Percentiles rank a stretch among this genome's conserved stretches.
These are phyloP conservation scores for Pichia ethanolica DNA, from an alignment of 805 yeast genomes.

Conservation along the genomic window DNA sequence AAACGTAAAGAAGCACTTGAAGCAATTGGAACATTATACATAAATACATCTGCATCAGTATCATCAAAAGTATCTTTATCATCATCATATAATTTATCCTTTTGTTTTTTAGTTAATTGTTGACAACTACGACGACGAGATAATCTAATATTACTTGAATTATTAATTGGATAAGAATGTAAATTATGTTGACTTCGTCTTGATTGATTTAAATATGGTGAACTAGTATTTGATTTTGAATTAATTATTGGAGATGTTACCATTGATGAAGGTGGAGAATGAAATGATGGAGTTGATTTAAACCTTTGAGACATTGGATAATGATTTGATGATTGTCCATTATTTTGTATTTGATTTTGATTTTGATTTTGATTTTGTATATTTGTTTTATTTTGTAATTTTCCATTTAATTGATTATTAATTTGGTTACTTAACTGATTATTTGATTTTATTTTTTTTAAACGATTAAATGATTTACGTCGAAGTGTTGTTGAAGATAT, in stretches of 20 bases:
- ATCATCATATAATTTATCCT: constrained; percentile 26
- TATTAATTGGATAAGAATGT: neutral
- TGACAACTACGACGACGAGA: constrained; percentile 9
- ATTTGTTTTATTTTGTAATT: neutral
- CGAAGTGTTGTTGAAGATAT: neutral
- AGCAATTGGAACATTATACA: constrained; percentile 51
- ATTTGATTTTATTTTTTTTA: neutral
- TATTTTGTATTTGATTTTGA: neutral
- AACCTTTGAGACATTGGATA: constrained; percentile 3
- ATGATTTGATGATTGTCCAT: neutral
- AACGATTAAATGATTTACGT: neutral
- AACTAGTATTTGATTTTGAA: constrained; percentile 4
- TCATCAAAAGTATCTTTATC: constrained; percentile 27
- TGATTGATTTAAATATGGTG: neutral
- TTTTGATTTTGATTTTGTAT: neutral
- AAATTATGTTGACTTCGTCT: neutral
- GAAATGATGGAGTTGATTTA: constrained; percentile 7
- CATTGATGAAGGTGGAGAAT: neutral
- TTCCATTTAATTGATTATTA: no score
- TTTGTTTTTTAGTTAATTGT: constrained; percentile 19
- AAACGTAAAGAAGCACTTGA: constrained; percentile 26
- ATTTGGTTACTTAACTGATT: neutral
- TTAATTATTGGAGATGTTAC: neutral
- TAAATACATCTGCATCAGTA: constrained; percentile 32
- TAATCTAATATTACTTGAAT: neutral